Evolutionary conservation across 2,329 filamentous ascomycete genomes (phyloP).

Genomic region (Acarospora socialis): DNA sequence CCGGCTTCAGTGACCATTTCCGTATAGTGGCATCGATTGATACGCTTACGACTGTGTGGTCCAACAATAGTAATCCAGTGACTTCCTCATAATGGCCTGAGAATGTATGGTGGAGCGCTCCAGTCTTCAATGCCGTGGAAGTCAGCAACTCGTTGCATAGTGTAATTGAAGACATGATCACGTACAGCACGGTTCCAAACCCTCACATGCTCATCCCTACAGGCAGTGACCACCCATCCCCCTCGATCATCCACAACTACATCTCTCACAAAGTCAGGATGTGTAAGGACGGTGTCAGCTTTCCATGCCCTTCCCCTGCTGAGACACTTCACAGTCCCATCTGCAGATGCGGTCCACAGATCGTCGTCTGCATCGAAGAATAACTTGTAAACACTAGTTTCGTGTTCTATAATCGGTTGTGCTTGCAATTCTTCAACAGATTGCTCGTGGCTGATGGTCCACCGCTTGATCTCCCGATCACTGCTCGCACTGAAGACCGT

Average conservation of each 20-base stretch:
- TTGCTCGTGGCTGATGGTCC: slow-evolving; percentile 38
- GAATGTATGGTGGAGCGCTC: slow-evolving; percentile 58
- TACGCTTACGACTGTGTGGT: slow-evolving; percentile 54
- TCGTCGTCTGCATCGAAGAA: slow-evolving; percentile 60
- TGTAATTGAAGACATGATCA: slow-evolving; percentile 6
- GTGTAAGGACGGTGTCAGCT: slow-evolving; percentile 55
- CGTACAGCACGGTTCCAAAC: slow-evolving; percentile 59
- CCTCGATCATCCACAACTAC: slow-evolving; percentile 55
- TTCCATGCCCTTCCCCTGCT: slow-evolving; percentile 54
- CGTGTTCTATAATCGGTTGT: slow-evolving; percentile 58
- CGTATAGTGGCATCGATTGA: slow-evolving; percentile 83
- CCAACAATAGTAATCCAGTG: slow-evolving; percentile 58
- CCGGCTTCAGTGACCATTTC: slow-evolving; percentile 59
- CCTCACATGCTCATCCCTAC: slow-evolving; percentile 80
- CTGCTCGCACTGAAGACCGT: slow-evolving; percentile 67
- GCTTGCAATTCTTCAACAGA: slow-evolving; percentile 13
- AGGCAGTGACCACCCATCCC: slow-evolving; percentile 72
- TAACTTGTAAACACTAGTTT: slow-evolving; percentile 78
- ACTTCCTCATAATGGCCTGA: slow-evolving; percentile 88
- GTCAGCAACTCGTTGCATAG: slow-evolving; percentile 3
- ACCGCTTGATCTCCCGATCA: slow-evolving; percentile 65
- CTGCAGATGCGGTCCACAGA: slow-evolving; percentile 84
- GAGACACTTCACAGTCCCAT: slow-evolving; percentile 74
- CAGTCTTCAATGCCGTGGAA: slow-evolving; percentile 36
- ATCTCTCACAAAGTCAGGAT: slow-evolving; percentile 83